phyloP scores from a whole-genome alignment of 1,139 yeast species.

The Pichia kudriavzevii region DNA sequence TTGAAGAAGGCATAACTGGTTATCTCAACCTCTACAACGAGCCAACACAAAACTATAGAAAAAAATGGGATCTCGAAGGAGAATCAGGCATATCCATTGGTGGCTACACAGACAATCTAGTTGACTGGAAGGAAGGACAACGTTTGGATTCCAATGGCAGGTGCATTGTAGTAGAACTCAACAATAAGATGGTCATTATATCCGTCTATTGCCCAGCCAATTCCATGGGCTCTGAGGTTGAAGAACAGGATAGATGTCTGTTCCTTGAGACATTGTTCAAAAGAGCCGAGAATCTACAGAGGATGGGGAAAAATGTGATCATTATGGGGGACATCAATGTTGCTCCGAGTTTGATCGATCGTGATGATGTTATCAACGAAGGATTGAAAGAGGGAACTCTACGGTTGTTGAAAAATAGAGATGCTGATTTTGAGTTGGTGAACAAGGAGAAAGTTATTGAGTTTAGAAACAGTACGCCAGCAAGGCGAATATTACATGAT shows the following conservation, averaged over 20 bases:
- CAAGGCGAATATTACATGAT: conserved; percentile 20
- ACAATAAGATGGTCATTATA: conserved; percentile 53
- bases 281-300: conserved; percentile 49
- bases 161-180: conserved; percentile 66
- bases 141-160: conserved; percentile 80
- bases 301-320: conserved; percentile 56
- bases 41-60: conserved; percentile 19
- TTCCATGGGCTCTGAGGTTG: conserved; percentile 63
- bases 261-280: conserved; percentile 53
- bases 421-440: conserved; percentile 7
- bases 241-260: conserved; percentile 50
- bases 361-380: conserved; percentile 60
- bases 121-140: conserved; percentile 32
- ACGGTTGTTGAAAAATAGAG: conserved; percentile 3
- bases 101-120: conserved; percentile 51
- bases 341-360: conserved; percentile 70
- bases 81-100: conserved; percentile 42
- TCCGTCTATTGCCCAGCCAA: conserved; percentile 92
- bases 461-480: conserved; percentile 21
- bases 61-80: conserved; percentile 11
- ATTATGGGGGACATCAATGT: conserved; percentile 87
- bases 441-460: conserved; percentile 26
- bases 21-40: conserved; percentile 30
- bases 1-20: conserved; percentile 92
- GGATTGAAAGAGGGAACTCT: conserved; percentile 27